Base-by-base conservation (phyloP, 169 alveolate genomes). In the Plasmodium fragile region DNA sequence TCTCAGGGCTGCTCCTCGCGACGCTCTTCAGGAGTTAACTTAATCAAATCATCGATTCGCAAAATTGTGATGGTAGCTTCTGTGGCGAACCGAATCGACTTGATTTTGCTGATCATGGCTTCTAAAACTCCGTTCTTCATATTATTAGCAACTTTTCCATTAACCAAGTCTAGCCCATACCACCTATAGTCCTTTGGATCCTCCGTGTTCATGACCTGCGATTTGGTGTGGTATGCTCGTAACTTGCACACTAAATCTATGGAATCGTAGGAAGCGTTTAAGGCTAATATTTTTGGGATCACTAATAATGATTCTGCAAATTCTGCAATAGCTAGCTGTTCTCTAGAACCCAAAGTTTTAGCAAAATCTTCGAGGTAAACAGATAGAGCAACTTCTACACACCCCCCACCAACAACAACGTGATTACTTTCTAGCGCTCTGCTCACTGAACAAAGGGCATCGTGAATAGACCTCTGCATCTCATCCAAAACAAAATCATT, bases 11-110 rank as follows among this genome's bases (percentile, higher is more conserved):
- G 81, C 97, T 97, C 95, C 96, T 92, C 92, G 84, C 92, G 82
- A 95, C 98, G 96, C 97, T 98, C 95, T 96, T 98, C 95, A 96
- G 98, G 92, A 95, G 96, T 95, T 34, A 98, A 96, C 52, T 98
- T 98, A 77, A 99, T 98, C 95, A 98, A 94, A 94, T 99, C 99
- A 92, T 99, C 99, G 82, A 99, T 98, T 71, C 99, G 96, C 78
- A 99, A 97, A 69, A 99, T 98, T 3, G 99, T 98, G 71, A 99
- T 97, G 11, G 99, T 99, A 3, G 99, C 99, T 92, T 99, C 99
- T 43, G 99, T 99, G 1, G 99, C 99, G 95, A 99, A 98, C 94
- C 98, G 97, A 70, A 98, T 92, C 16, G 98, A 95, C 92, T 99
- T 99, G 22, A 98, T 97, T 92, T 99, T 99, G 87, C 99, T 97